phyloP scores from a whole-genome alignment of 164 flowering plant species.

The Malania oleifera region DNA sequence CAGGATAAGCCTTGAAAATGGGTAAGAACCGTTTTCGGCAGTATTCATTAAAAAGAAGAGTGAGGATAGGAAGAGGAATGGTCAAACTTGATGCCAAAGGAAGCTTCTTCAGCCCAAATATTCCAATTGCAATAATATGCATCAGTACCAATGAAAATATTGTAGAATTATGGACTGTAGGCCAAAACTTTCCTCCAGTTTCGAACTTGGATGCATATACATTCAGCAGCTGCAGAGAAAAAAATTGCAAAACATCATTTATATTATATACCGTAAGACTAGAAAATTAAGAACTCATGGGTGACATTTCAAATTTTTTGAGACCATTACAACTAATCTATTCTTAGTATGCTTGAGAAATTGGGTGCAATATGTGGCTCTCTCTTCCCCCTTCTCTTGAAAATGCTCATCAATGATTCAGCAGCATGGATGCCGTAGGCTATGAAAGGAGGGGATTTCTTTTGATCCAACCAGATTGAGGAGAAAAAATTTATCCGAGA shows the following conservation, averaged over 20 bases:
- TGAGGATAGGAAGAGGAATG: constrained; percentile 68
- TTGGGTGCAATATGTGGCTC: too few relatives aligned
- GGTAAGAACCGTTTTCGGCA: constrained; percentile 85
- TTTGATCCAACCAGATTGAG: too few relatives aligned
- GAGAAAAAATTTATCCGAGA: too few relatives aligned
- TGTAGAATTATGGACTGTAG: constrained; percentile 68
- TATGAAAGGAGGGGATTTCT: too few relatives aligned
- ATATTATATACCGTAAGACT: too few relatives aligned
- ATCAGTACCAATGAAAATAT: constrained; percentile 76
- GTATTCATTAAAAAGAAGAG: constrained; percentile 74
- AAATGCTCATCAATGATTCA: too few relatives aligned
- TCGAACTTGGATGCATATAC: constrained; percentile 73
- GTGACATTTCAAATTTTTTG: too few relatives aligned
- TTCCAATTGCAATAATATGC: constrained; percentile 84
- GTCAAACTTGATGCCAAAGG: constrained; percentile 71
- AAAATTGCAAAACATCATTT: background rate
- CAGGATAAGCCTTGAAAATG: constrained; percentile 55
- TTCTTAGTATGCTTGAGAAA: too few relatives aligned
- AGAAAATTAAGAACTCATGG: too few relatives aligned
- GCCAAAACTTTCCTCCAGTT: constrained; percentile 88
- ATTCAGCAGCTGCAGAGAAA: constrained; percentile 61
- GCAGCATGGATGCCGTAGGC: too few relatives aligned
- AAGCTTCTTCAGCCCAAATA: constrained; percentile 79
- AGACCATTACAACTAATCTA: too few relatives aligned
- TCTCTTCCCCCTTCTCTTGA: too few relatives aligned